Base-by-base conservation (phyloP, 352 stramenopile genomes). In the Phytophthora syringae region DNA sequence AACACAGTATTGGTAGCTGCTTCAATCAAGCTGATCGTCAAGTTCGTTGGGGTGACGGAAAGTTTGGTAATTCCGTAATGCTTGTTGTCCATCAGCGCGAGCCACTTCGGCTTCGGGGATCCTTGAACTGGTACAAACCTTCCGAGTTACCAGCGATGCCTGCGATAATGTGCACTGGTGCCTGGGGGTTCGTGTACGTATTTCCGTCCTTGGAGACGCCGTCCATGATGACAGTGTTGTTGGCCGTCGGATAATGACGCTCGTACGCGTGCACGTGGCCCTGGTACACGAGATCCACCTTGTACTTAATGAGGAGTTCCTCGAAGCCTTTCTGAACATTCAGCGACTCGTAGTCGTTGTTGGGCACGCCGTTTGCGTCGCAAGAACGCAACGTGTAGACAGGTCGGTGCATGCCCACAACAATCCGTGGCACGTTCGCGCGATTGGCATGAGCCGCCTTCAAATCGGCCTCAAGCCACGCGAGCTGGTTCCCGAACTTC, bases 251-350 rank as follows among this genome's bases (percentile, higher is more conserved):
- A n/a, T 76, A 72, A 44, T 84, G 72, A 15, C 77, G 77, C 27
- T 79, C 74, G 64, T 86, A 86, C 16, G 64, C 70, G 56, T 86
- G 77, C 30, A 81, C 72, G 54, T 86, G 77, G n/a, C 69, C 77
- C 18, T 77, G 57, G 22, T 82, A 54, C 18, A 86, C 77, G 16
- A 81, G 28, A 58, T 88, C 79, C 22, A 88, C 79, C 25, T 73
- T 73, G 74, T 82, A 85, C 67, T 82, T 75, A 60, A 88, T 68
- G 25, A 88, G 78, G 2, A 88, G 54, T 18, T 79, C 69, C 47
- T 88, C 79, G 36, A 88, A 88, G 3, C 67, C 79, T 27, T 71
- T 68, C 39, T 88, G 79, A 10, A 71, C 63, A 20, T 71, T 71
- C 24, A 84, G 52, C 5, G 76, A 72, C 28, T 65, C 52, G 4